These are phyloP conservation scores for Phytophthora rubi DNA, from an alignment of 352 stramenopile species.

Conservation along the genomic window DNA sequence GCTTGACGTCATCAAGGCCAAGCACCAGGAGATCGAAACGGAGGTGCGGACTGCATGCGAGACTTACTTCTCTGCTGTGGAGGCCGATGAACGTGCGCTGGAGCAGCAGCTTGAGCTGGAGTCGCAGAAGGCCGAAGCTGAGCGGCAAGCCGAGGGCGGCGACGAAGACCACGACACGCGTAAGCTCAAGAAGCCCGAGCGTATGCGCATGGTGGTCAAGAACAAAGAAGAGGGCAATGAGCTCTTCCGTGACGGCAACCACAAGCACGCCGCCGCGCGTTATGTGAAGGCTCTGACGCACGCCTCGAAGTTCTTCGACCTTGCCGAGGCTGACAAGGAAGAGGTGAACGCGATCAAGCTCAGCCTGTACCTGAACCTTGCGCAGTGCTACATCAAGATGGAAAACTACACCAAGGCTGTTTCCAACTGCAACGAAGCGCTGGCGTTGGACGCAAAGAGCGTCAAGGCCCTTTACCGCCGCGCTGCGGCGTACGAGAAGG, in stretches of 20 bases:
- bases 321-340: constrained; percentile 76
- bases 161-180: constrained; percentile 93
- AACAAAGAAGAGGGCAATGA: constrained; percentile 97
- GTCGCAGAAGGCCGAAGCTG: constrained; percentile 69
- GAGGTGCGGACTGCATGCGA: constrained; percentile 60
- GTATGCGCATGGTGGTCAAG: constrained; percentile 93
- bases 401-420: constrained; percentile 87
- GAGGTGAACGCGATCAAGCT: constrained; percentile 92
- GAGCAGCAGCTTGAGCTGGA: constrained; percentile 85
- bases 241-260: constrained; percentile 93
- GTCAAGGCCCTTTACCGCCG: constrained; percentile 90
- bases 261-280: constrained; percentile 83
- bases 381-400: constrained; percentile 95
- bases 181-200: constrained; percentile 93
- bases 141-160: constrained; percentile 67
- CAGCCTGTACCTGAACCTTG: constrained; percentile 92
- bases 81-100: constrained; percentile 61
- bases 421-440: constrained; percentile 86
- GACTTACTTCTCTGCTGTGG: constrained; percentile 76
- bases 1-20: constrained; percentile 55
- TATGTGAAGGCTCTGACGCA: constrained; percentile 94
- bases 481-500: constrained; percentile 86
- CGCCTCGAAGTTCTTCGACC: constrained; percentile 93
- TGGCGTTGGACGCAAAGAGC: constrained; percentile 76
- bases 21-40: constrained; percentile 61